Conservation (phyloP, 805 yeast genomes). For the Lipomyces orientalis region DNA sequence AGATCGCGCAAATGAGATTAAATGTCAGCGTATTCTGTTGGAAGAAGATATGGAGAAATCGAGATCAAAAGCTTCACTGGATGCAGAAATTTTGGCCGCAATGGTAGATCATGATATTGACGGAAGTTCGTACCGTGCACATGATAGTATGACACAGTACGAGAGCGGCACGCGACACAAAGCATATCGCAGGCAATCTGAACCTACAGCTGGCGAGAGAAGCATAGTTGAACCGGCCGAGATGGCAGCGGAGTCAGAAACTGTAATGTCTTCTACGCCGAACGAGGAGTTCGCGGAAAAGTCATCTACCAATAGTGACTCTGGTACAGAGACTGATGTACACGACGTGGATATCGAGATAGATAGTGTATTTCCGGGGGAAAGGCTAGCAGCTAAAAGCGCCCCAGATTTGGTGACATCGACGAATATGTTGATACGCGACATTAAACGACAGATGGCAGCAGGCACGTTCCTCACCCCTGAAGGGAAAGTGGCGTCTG, state of each 20-base stretch:
- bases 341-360: not conserved
- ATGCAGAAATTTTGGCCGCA: constrained; percentile 21
- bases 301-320: not conserved
- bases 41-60: constrained; percentile 23
- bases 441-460: constrained; percentile 27
- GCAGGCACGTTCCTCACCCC: constrained; percentile 33
- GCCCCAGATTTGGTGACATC: constrained; percentile 30
- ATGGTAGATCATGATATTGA: constrained; percentile 29
- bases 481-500: constrained; percentile 29
- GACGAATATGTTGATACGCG: constrained; percentile 26
- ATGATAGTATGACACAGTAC: not conserved
- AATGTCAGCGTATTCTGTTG: constrained; percentile 35
- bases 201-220: not conserved
- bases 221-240: not conserved
- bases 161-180: not conserved
- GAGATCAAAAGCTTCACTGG: constrained; percentile 9
- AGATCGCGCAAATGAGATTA: constrained; percentile 42
- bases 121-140: not conserved
- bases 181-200: not conserved
- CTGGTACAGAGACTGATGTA: not conserved
- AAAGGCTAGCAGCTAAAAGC: not conserved
- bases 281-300: not conserved
- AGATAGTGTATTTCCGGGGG: not conserved
- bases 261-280: not conserved
- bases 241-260: not conserved